Base-by-base conservation (phyloP, 306 rosid species). In the Cucurbita argyrosperma region DNA sequence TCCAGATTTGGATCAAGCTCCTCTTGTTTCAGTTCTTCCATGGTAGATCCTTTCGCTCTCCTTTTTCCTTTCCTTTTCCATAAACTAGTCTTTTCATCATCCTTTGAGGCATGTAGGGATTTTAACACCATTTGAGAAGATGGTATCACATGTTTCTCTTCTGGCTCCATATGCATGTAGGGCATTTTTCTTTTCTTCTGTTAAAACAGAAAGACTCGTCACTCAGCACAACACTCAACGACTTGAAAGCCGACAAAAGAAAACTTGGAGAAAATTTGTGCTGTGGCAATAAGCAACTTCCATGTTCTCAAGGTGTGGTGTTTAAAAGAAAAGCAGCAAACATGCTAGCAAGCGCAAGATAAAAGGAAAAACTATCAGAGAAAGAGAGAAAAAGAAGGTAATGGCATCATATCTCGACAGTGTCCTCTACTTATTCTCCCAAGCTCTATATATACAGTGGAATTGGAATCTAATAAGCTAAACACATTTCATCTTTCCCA, bases 381-480 rank as follows among this genome's bases (percentile, higher is more conserved):
- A 40, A 35, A 13, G 43, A 60, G 11, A 40, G 49, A 39, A 10
- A 19, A 10, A n/a, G n/a, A 10, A 42, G 71, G 53, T 21, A 23
- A 67, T 67, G 52, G 73, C 51, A 67, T 46, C 40, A 67, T 45
- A 67, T 67, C 73, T 46, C 40, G 54, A 67, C 73, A 67, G 73
- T 21, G 73, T 67, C 42, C 56, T 30, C 35, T 12, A 13, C 19
- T 21, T 67, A 67, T 67, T 67, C 73, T 23, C 56, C 21, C 46
- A 45, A 67, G 73, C 73, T 67, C 23, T 65, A 63, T 39, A 63
- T 63, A 63, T 18, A 62, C 68, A 63, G 70, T 63, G 47, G 70
- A 63, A 16, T 8, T 38, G 70, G 49, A 63, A 39, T 63, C 70
- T 39, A 42, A 63, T 16, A 43, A 43, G 53, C 72, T 66, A 21